Base-by-base conservation (phyloP, 345 rosid genomes). In the Populus nigra region DNA sequence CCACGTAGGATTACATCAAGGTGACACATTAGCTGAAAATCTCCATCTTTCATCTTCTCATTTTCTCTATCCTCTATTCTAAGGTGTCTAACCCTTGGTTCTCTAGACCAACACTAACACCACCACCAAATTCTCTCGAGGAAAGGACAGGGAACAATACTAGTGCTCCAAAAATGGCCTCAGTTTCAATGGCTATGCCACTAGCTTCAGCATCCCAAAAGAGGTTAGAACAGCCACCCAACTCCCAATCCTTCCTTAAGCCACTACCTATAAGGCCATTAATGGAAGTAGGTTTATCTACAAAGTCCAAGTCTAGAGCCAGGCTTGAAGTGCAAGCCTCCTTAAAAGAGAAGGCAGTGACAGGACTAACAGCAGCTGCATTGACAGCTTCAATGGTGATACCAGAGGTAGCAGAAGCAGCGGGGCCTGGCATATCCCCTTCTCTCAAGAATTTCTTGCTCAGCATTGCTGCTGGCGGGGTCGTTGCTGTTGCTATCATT, bases 391-490 rank as follows among this genome's bases (percentile, higher is more conserved):
- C 82, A 47, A 69, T 70, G 83, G 72, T 80, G 55, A 38, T 80
- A 10, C 83, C 83, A 13, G 75, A 80, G 27, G 76, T 75, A 5
- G 83, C 83, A 5, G 75, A 47, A n/a, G 79, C 83, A 25, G 89
- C 85, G 25, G 84, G 68, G 0, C 0, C 81, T 29, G 80, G 76
- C 5, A 13, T 84, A 16, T 66, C 84, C 20, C 81, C 86, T 6
- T 81, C 89, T 18, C 87, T 87, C 79, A 76, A 83, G 65, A 87
- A 84, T 77, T 87, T 87, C 81, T 82, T 84, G 86, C 85, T 84
- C 41, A 84, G 87, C 80, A 87, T 84, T n/a, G 82, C 35, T 2
- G 89, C 87, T 17, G 89, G 86, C 49, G 85, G 87, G 3, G 82
- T 78, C 29, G 87, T 83, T 33, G 50, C 82, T 84, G 20, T 45